phyloP scores from a whole-genome alignment of 441 rosid genomes.

The Croton laevigatus region DNA sequence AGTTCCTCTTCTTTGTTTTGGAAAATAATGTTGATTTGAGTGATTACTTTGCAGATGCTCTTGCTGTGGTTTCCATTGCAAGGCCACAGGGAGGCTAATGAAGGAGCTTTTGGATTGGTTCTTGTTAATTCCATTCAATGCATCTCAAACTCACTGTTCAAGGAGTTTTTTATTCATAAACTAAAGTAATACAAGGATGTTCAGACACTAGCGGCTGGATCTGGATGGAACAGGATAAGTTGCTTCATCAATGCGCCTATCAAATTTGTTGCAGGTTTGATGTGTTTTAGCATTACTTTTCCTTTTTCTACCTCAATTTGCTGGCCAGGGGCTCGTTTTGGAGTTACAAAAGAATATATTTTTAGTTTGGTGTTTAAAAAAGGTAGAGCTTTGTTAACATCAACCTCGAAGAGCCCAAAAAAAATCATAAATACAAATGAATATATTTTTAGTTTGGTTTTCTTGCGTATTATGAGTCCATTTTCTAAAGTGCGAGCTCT shows the following conservation, averaged over 20 bases:
- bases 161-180: conserved; percentile 70
- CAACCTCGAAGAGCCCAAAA: no score
- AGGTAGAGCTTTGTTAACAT: no score
- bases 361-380: no score
- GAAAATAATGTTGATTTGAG: not conserved
- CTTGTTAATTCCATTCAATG: no score
- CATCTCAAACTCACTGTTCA: conserved; percentile 34
- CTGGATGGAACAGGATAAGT: not conserved
- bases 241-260: not conserved
- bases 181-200: conserved; percentile 41
- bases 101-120: conserved; percentile 36
- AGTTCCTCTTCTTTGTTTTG: not conserved
- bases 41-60: not conserved
- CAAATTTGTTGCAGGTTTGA: not conserved
- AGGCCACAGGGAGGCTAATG: conserved; percentile 42
- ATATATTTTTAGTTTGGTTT: no score
- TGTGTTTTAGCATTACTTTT: not conserved
- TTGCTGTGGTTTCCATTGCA: not conserved
- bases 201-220: not conserved
- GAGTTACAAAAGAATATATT: no score
- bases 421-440: no score
- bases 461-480: no score
- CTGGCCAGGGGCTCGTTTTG: not conserved
- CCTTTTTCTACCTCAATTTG: not conserved
- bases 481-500: not conserved